These are phyloP conservation scores for Salvia sclarea DNA, from an alignment of 305 asterid genomes.

Conservation along the genomic window DNA sequence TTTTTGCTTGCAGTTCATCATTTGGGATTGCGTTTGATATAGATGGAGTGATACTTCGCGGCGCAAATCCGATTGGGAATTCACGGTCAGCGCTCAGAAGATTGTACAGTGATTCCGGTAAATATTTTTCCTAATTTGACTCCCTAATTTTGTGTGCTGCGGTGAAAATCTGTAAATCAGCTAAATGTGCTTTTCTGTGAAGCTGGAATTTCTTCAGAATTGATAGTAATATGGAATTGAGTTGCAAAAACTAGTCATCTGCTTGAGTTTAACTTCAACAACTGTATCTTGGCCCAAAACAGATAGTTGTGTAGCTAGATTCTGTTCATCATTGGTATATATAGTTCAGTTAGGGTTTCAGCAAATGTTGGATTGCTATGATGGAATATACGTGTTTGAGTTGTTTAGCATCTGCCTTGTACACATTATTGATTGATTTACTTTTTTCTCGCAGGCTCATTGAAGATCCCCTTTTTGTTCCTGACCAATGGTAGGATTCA, in stretches of 20 bases:
- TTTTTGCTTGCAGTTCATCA: constrained; percentile 34
- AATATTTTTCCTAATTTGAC: background rate
- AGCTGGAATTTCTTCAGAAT: background rate
- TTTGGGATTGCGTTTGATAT: constrained; percentile 71
- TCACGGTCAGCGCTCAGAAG: constrained; percentile 53
- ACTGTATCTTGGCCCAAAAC: background rate
- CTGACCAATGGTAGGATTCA: constrained; percentile 60
- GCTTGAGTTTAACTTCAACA: background rate
- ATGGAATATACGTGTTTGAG: background rate
- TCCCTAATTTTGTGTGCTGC: no score
- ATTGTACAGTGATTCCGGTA: constrained; percentile 56
- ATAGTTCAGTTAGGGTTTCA: background rate
- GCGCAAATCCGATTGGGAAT: constrained; percentile 56
- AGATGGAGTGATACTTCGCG: constrained; percentile 66
- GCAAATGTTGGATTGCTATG: background rate
- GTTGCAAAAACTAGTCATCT: background rate
- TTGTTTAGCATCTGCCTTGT: background rate
- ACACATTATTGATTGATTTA: constrained; percentile 11
- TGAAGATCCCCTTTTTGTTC: constrained; percentile 58
- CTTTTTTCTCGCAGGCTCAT: constrained; percentile 38
- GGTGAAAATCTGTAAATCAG: background rate
- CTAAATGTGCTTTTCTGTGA: background rate
- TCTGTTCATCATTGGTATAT: background rate
- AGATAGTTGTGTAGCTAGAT: background rate
- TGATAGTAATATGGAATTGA: background rate